A percentile compares a stretch with the other conserved stretches of the same genome.
These are phyloP conservation scores for Solanum microdontum DNA, from an alignment of 257 asterid species.

Conservation along the genomic window DNA sequence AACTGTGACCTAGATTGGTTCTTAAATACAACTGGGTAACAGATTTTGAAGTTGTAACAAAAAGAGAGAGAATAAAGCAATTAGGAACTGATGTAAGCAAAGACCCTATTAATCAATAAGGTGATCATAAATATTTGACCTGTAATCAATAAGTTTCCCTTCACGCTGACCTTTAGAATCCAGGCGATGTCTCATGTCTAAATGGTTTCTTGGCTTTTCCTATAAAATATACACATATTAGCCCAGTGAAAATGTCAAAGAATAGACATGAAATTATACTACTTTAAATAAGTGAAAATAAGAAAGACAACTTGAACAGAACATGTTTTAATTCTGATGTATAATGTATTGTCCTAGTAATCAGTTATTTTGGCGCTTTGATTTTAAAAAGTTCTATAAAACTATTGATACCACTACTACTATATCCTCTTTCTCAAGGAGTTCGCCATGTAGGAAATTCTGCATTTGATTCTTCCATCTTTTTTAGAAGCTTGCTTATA, in stretches of 20 bases:
- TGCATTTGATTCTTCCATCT: not conserved
- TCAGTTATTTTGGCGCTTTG: not conserved
- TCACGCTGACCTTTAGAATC: constrained; percentile 97
- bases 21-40: not conserved
- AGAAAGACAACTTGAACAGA: not conserved
- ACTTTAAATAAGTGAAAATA: not conserved
- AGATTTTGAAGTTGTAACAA: not conserved
- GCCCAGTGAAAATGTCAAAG: not conserved
- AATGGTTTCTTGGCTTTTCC: constrained; percentile 96
- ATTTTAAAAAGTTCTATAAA: not conserved
- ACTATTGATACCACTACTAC: not conserved
- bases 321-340: not conserved
- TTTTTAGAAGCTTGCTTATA: not conserved
- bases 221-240: constrained; percentile 12
- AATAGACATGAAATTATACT: not conserved
- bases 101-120: not conserved
- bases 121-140: constrained; percentile 31
- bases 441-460: not conserved
- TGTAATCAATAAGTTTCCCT: constrained; percentile 94
- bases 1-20: not conserved
- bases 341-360: not conserved
- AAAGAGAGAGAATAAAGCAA: not conserved
- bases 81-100: not conserved
- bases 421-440: not conserved
- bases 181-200: constrained; percentile 93